Base-by-base conservation (phyloP, 2,329 filamentous ascomycete species). In the Colletotrichum sp. region DNA sequence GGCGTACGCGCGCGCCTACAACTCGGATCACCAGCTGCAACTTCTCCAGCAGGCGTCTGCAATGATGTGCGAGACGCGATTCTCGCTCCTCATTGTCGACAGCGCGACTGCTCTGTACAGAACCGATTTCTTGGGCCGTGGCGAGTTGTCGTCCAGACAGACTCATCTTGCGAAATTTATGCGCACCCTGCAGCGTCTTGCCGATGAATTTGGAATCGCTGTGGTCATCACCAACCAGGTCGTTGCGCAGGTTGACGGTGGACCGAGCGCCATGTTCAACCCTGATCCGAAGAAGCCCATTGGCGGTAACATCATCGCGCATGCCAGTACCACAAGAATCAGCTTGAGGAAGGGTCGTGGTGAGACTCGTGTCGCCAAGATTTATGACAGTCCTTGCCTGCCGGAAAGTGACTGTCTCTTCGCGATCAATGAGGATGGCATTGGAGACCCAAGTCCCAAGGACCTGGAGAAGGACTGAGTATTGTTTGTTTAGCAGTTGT, bases 31-130 rank as follows among this genome's bases (percentile, higher is more conserved):
- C 85, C 97, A 99, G 84, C 91, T 99, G 67, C 95, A 98, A 83
- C 90, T 99, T 9, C 92, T 99, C 77, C 97, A 97, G 81, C 96
- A 98, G 84, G 98, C 97, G 5, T 94, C 97, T 3, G 93, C 96
- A 77, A 99, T 99, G 97, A 99, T 99, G 98, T 98, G 96, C 74
- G 98, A 99, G 87, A 99, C 97, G 1, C 93, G 97, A 6, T 99
- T 99, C 85, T 98, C 97, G 5, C 90, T 99, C 11, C 92, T 99
- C 66, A 93, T 99, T 65, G 97, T 99, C 72, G 97, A 99, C 86
- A 98, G 96, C 72, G 98, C 98, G 16, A 99, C 97, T 0, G 94
- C 96, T 3, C 90, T 99, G 4, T 99, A 99, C 85, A 93, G 97
- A 79, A 99, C 97, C 1, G 97, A 99, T 82, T 99, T 98, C 85